Base-by-base conservation (phyloP, 202 grass and related monocot genomes). In the Alloteropsis angusta region DNA sequence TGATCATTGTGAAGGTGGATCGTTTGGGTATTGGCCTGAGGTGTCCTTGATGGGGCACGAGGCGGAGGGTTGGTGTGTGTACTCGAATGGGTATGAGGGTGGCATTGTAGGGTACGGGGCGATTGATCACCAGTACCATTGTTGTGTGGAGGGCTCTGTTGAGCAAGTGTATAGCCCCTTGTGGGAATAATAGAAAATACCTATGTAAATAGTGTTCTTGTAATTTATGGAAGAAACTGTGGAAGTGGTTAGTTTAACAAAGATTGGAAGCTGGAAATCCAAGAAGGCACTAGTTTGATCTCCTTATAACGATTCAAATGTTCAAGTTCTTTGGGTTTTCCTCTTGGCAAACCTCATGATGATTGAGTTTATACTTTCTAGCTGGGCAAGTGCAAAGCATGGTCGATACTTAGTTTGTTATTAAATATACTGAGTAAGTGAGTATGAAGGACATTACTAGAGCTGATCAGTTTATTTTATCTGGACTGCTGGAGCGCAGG, bases 161-260 rank as follows among this genome's bases (percentile, higher is more conserved):
- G 89, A 89, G 13, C 71, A 85, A 71, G 71, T 81, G 70, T 92
- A 89, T 15, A 80, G 84, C 22, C 74, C 89, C 2, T 81, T 90
- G 32, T 96, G 92, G 92, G 81, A 86, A 78, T 79, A 26, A 79
- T 11, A 4, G 10, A 11, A 37, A 2, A 60, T 11, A 2, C 13
- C 11, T 15, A 28, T 28, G 23, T 58, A 28, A 58, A 58, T 58
- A 58, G 23, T 58, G 0, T 57, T 57, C 10, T 13, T 15, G 14
- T 6, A 6, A 28, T 28, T 58, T 58, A 10, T 58, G 55, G 4
- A 5, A 22, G 2, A 18, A 39, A 12, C 0, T 28, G 4, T 25
- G 44, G 2, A 23, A 14, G 9, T 39, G 38, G 7, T 25, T 66
- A 53, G 21, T 14, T 1, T n/a, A 30, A 35, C 7, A 78, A 62